Percentiles rank a stretch among this genome's conserved stretches.
These are phyloP conservation scores for Sarcodon aspratus DNA, from an alignment of 768 basidiomycete genomes.

Conservation along the genomic window DNA sequence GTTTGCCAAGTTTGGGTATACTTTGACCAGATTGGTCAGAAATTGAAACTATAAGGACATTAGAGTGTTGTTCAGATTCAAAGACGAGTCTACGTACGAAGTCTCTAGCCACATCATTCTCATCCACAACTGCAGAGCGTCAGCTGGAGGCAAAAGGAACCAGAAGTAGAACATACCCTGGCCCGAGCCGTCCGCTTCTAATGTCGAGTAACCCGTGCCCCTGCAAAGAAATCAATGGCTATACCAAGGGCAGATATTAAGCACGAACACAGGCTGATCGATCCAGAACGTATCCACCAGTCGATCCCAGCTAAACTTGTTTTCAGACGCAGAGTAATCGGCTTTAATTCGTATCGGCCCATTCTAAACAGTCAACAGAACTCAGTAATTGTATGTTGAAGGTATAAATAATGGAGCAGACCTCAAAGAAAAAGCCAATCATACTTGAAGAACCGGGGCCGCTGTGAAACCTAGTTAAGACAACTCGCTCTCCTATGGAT, in stretches of 20 bases:
- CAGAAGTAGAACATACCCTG: slow-evolving; percentile 30
- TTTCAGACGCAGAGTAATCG: slow-evolving; percentile 36
- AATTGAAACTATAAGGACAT: slow-evolving; percentile 47
- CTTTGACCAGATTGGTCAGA: slow-evolving; percentile 56
- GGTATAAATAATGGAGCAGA: slow-evolving; percentile 2
- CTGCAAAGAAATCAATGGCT: not conserved
- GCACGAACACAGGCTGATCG: slow-evolving; percentile 49
- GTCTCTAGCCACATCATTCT: slow-evolving; percentile 52
- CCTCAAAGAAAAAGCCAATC: slow-evolving; percentile 48
- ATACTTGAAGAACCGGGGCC: slow-evolving; percentile 65
- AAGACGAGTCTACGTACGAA: slow-evolving; percentile 21
- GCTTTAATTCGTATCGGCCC: slow-evolving; percentile 51
- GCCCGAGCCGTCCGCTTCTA: slow-evolving; percentile 34
- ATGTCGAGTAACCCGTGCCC: slow-evolving; percentile 50
- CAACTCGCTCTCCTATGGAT: not conserved
- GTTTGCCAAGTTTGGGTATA: slow-evolving; percentile 57
- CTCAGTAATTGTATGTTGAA: not conserved
- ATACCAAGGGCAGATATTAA: not conserved
- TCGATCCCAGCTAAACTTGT: slow-evolving; percentile 45
- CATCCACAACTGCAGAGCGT: slow-evolving; percentile 32
- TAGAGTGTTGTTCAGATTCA: not conserved
- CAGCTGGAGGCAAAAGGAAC: not conserved
- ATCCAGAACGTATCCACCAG: slow-evolving; percentile 60
- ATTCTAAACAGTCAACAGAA: slow-evolving; percentile 28
- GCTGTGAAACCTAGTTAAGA: not conserved